phyloP scores from a whole-genome alignment of 1,284 basidiomycete species.

The Exobasidium rhododendri region DNA sequence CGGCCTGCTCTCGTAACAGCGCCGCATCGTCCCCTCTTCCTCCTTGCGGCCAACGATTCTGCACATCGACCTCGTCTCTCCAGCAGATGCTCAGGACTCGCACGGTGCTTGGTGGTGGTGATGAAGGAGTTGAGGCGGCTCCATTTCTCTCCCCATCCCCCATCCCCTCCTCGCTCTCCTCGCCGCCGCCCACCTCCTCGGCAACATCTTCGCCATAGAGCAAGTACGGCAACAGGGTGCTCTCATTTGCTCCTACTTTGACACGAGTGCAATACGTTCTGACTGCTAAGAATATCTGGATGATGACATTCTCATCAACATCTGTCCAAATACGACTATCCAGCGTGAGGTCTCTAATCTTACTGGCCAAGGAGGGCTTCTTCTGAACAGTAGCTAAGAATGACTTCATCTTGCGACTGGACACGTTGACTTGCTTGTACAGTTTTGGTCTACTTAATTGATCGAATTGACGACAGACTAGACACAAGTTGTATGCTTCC shows the following conservation, averaged over 20 bases:
- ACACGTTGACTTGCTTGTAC: not conserved
- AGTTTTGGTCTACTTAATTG: conserved; percentile 6
- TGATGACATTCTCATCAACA: conserved; percentile 4
- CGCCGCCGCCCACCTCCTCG: no score
- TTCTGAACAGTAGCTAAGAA: not conserved
- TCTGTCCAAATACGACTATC: conserved; percentile 6
- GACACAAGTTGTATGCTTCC: conserved; percentile 2
- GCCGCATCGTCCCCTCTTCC: not conserved
- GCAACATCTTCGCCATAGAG: not conserved
- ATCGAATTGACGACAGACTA: conserved; percentile 8
- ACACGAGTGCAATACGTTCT: not conserved
- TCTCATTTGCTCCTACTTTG: conserved; percentile 7
- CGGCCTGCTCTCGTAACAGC: not conserved
- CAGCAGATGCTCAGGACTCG: not conserved
- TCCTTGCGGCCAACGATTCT: not conserved
- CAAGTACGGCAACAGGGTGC: not conserved
- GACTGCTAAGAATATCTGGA: not conserved
- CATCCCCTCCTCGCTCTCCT: no score
- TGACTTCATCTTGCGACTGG: not conserved
- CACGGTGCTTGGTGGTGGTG: not conserved
- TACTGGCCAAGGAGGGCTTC: not conserved
- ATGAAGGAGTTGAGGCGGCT: no score
- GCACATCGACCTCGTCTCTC: not conserved
- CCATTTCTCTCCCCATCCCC: not conserved
- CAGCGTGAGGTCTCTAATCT: not conserved